Evolutionary conservation across 1,284 basidiomycete species (phyloP).

Genomic region (Malassezia sp.): DNA sequence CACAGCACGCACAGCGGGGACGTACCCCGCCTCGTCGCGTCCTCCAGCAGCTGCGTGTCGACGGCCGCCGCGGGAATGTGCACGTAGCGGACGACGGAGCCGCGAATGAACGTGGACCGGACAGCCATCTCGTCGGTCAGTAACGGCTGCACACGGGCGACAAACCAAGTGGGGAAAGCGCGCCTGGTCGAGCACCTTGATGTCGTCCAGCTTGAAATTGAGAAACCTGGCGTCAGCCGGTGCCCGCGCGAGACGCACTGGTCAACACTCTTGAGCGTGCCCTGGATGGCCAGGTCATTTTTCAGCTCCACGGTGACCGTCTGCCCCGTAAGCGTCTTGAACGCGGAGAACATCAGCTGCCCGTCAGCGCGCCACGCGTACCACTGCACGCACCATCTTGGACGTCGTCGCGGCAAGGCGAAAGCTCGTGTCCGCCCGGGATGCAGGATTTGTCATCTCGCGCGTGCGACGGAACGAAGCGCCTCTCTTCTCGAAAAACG

Average conservation of each 20-base stretch:
- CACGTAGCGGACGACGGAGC: conserved; percentile 94
- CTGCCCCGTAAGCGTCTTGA: conserved; percentile 97
- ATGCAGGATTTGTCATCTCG: too few relatives aligned
- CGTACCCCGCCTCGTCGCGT: conserved; percentile 78
- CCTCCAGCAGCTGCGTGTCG: conserved; percentile 89
- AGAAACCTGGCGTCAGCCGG: conserved; percentile 54
- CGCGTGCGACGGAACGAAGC: too few relatives aligned
- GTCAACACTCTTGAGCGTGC: conserved; percentile 91
- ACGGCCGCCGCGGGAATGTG: conserved; percentile 83
- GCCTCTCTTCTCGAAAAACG: conserved; percentile 6
- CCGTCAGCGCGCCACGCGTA: background rate
- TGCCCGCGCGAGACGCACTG: conserved; percentile 53
- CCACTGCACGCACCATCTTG: conserved; percentile 3
- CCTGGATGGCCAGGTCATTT: conserved; percentile 94
- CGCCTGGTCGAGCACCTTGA: conserved; percentile 81
- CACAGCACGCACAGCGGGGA: background rate
- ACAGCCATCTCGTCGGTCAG: conserved; percentile 69
- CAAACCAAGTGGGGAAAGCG: conserved; percentile 93
- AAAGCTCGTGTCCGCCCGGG: background rate
- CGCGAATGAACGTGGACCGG: conserved; percentile 96
- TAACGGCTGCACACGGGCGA: background rate
- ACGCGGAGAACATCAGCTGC: conserved; percentile 90
- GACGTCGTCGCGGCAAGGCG: background rate
- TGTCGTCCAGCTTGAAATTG: conserved; percentile 90
- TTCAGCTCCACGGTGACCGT: conserved; percentile 86